Evolutionary conservation across 2,329 filamentous ascomycete species (phyloP).

Genomic region (Xylaria hypoxylon): DNA sequence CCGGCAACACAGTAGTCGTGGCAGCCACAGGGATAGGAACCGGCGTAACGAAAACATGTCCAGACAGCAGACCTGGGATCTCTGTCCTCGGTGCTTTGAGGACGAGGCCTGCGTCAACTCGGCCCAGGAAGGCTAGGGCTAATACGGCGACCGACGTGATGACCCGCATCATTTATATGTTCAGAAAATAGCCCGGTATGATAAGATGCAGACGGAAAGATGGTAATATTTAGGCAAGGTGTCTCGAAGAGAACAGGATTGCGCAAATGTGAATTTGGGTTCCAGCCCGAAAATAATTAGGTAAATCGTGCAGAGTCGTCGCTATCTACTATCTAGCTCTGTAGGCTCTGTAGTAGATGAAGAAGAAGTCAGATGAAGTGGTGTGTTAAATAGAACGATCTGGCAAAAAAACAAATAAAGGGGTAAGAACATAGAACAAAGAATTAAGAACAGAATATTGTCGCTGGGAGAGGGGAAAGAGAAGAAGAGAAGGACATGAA

Average conservation of each 20-base stretch:
- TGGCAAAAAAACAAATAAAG: neutral
- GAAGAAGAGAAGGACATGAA: neutral
- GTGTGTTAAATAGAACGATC: neutral
- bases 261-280: neutral
- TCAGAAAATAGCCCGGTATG: neutral
- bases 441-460: constrained; percentile 2
- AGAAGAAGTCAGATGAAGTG: neutral
- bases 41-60: neutral
- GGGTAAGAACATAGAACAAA: neutral
- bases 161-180: constrained; percentile 18
- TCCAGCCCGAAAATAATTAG: constrained; percentile 6
- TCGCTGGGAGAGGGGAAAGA: neutral
- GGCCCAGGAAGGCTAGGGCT: constrained; percentile 3
- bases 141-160: constrained; percentile 11
- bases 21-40: neutral
- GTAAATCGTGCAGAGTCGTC: neutral
- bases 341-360: neutral
- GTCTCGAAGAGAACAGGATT: neutral
- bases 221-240: neutral
- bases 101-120: constrained; percentile 25
- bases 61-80: neutral
- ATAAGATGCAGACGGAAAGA: neutral
- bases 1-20: neutral
- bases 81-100: constrained; percentile 23
- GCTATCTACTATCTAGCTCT: no score